phyloP scores from a whole-genome alignment of 352 stramenopile species.

The Ophiocytium majus region DNA sequence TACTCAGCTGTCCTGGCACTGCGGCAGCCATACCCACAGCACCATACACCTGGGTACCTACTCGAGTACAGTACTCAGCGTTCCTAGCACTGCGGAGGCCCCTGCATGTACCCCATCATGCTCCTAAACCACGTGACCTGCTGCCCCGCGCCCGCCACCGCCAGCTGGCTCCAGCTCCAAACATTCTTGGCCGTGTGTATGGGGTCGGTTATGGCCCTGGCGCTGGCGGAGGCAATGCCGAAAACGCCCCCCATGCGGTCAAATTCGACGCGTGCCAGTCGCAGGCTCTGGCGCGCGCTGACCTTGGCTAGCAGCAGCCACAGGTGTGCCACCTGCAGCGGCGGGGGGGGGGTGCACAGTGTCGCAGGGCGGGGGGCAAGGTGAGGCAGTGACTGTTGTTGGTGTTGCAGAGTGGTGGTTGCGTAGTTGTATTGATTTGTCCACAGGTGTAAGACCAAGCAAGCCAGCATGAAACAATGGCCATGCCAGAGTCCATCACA shows the following conservation, averaged over 20 bases:
- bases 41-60: not conserved
- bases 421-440: too few relatives aligned
- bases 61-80: not conserved
- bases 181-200: not conserved
- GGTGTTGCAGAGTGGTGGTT: not conserved
- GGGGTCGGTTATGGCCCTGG: not conserved
- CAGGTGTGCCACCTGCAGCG: constrained; percentile 31
- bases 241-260: constrained; percentile 32
- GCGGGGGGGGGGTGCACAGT: not conserved
- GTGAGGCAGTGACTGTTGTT: not conserved
- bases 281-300: constrained; percentile 28
- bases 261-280: constrained; percentile 32
- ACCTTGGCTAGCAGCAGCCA: constrained; percentile 40
- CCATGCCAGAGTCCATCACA: not conserved
- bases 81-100: too few relatives aligned
- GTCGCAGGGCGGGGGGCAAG: not conserved
- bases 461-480: not conserved
- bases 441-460: not conserved
- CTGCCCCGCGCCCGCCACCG: not conserved
- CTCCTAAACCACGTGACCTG: not conserved
- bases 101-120: not conserved
- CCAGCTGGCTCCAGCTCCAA: not conserved
- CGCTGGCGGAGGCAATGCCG: not conserved
- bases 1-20: not conserved
- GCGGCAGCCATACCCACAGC: not conserved